Conservation (phyloP, 768 basidiomycete genomes). For the Agaricus subrufescens region DNA sequence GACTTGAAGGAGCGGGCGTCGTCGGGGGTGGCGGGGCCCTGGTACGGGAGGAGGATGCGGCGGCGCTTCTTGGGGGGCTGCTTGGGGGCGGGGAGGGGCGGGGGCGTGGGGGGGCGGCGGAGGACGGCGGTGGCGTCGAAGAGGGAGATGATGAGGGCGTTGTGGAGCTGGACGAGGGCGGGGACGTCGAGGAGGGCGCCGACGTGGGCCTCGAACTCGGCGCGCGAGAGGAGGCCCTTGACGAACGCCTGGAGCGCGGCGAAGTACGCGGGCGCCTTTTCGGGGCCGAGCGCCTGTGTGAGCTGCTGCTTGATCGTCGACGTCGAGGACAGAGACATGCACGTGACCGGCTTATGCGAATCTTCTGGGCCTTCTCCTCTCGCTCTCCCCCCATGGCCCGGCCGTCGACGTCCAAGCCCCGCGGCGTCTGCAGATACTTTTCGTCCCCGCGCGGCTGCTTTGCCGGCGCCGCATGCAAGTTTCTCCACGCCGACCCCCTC, state of each 20-base stretch:
- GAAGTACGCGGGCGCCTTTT: constrained; percentile 58
- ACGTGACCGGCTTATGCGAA: too few relatives aligned
- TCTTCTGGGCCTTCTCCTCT: constrained; percentile 1
- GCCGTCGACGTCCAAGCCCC: constrained; percentile 46
- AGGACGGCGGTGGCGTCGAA: constrained; percentile 73
- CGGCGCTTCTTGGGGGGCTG: constrained; percentile 63
- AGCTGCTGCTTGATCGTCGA: constrained; percentile 69
- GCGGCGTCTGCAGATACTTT: constrained; percentile 71
- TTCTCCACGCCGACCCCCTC: constrained; percentile 55
- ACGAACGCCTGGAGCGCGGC: constrained; percentile 61
- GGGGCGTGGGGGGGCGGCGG: constrained; percentile 62
- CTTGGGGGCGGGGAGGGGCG: constrained; percentile 58
- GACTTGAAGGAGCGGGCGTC: constrained; percentile 55
- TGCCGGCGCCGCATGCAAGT: constrained; percentile 67
- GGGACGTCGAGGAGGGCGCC: constrained; percentile 3
- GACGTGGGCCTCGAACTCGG: constrained; percentile 63
- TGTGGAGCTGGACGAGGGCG: constrained; percentile 67
- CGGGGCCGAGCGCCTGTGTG: constrained; percentile 48
- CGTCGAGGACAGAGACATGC: constrained; percentile 75
- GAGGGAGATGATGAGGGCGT: constrained; percentile 77
- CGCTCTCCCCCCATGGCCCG: constrained; percentile 8
- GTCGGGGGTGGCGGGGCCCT: constrained; percentile 54
- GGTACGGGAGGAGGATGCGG: constrained; percentile 67
- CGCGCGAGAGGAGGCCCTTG: constrained; percentile 60
- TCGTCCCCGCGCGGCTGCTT: constrained; percentile 62